A percentile compares a stretch with the other conserved stretches of the same genome.
These are phyloP conservation scores for Ascochyta clinopodiicola DNA, from an alignment of 2,329 filamentous ascomycete genomes.

Conservation along the genomic window DNA sequence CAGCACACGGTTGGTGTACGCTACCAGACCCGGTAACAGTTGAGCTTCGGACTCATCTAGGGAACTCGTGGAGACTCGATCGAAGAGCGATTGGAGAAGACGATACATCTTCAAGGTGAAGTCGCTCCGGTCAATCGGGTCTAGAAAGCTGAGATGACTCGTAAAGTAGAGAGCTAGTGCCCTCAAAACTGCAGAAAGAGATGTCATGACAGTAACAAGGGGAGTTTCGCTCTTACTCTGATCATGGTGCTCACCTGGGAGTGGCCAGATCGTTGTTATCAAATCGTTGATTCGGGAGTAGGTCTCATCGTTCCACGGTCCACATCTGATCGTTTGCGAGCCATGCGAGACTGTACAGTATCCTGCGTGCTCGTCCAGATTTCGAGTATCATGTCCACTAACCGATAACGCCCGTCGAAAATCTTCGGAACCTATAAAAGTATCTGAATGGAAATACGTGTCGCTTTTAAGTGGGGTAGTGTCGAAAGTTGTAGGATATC, in stretches of 20 bases:
- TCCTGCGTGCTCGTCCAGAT: constrained; percentile 54
- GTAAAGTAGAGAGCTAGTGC: constrained; percentile 59
- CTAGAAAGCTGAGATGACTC: constrained; percentile 58
- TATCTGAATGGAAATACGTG: constrained; percentile 63
- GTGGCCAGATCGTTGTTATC: constrained; percentile 14
- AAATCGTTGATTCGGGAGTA: constrained; percentile 48
- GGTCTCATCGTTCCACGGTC: constrained; percentile 63
- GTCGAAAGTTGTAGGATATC: constrained; percentile 62
- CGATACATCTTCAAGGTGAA: constrained; percentile 54
- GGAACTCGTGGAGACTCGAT: constrained; percentile 7
- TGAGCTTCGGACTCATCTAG: background rate
- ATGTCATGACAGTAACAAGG: constrained; percentile 6
- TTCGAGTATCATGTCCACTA: constrained; percentile 27
- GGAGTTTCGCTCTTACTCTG: background rate
- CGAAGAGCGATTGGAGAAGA: constrained; percentile 48
- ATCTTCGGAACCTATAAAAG: constrained; percentile 65
- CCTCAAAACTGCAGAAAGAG: constrained; percentile 44
- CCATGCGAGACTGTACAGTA: constrained; percentile 48
- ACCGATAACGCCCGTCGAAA: constrained; percentile 54
- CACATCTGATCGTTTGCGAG: constrained; percentile 53
- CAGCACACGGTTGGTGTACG: constrained; percentile 25
- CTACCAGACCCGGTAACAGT: background rate
- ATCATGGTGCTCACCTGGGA: background rate
- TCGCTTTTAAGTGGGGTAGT: constrained; percentile 57
- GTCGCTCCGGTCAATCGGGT: constrained; percentile 59